Conservation (phyloP, 176 grass and related monocot genomes). For the Oryza glumipatula region DNA sequence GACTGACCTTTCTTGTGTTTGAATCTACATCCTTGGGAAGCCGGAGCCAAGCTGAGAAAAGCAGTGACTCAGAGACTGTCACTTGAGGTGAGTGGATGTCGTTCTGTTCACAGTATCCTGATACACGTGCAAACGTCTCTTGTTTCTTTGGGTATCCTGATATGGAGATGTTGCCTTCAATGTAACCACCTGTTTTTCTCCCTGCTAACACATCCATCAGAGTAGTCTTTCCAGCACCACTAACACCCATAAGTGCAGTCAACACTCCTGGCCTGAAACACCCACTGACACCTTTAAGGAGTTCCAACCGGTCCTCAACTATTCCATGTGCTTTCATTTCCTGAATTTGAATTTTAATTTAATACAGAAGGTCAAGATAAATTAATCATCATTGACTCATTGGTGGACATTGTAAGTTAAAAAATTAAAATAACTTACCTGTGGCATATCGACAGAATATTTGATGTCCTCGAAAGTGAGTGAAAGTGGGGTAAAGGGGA, state of each 20-base stretch:
- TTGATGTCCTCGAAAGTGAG: slow-evolving; percentile 77
- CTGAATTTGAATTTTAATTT: slow-evolving; percentile 45
- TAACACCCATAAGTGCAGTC: slow-evolving; percentile 91
- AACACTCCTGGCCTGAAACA: slow-evolving; percentile 93
- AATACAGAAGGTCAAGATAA: neutral
- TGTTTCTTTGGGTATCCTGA: slow-evolving; percentile 93
- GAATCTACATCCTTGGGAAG: slow-evolving; percentile 75
- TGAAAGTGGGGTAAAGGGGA: slow-evolving; percentile 84
- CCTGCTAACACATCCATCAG: slow-evolving; percentile 97
- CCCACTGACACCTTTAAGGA: slow-evolving; percentile 85
- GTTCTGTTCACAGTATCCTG: slow-evolving; percentile 89
- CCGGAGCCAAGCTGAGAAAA: slow-evolving; percentile 94
- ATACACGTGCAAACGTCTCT: slow-evolving; percentile 91
- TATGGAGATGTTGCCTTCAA: slow-evolving; percentile 76
- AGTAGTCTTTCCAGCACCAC: slow-evolving; percentile 93
- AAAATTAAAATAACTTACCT: slow-evolving; percentile 44
- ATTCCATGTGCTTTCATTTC: slow-evolving; percentile 93
- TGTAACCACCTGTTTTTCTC: slow-evolving; percentile 88
- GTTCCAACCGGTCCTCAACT: slow-evolving; percentile 64
- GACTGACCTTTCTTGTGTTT: slow-evolving; percentile 66
- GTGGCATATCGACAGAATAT: slow-evolving; percentile 97
- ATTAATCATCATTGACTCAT: neutral
- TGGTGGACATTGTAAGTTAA: neutral
- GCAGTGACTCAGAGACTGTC: slow-evolving; percentile 76
- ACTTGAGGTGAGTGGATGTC: slow-evolving; percentile 94